These are phyloP conservation scores for Hymenoscyphus infarciens DNA, from an alignment of 2,329 filamentous ascomycete species.

Conservation along the genomic window DNA sequence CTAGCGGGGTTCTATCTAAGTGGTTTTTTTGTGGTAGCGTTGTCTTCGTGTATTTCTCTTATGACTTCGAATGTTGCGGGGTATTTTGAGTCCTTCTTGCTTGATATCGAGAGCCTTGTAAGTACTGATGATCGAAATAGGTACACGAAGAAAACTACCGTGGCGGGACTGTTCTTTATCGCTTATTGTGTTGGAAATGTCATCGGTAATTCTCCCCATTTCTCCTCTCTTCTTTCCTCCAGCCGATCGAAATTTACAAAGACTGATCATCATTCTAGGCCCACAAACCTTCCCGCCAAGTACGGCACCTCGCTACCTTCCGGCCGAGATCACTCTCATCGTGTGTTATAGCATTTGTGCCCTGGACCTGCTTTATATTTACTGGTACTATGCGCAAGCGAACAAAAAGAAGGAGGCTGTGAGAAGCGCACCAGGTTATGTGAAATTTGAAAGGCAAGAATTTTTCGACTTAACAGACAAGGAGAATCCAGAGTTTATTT, in stretches of 20 bases:
- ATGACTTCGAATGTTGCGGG: conserved; percentile 2
- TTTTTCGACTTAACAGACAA: conserved; percentile 35
- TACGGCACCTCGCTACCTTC: not conserved
- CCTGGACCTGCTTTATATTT: not conserved
- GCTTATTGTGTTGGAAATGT: not conserved
- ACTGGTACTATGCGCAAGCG: conserved; percentile 8
- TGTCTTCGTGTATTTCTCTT: not conserved
- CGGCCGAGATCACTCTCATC: not conserved
- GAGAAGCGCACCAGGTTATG: conserved; percentile 26
- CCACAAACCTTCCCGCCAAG: not conserved
- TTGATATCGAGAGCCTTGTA: too few species aligned
- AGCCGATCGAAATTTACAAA: not conserved
- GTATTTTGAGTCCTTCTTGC: not conserved
- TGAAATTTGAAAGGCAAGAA: conserved; percentile 31
- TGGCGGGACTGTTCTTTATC: not conserved
- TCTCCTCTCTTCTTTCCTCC: not conserved
- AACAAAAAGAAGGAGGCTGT: conserved; percentile 29
- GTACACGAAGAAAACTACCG: not conserved
- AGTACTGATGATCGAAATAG: not conserved
- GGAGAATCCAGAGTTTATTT: conserved; percentile 34
- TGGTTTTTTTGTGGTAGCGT: not conserved
- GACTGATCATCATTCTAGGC: not conserved
- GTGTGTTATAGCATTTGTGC: not conserved
- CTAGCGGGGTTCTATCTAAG: not conserved
- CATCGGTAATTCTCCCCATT: not conserved